Base-by-base conservation (phyloP, 768 basidiomycete genomes). In the Dendrothele bispora region DNA sequence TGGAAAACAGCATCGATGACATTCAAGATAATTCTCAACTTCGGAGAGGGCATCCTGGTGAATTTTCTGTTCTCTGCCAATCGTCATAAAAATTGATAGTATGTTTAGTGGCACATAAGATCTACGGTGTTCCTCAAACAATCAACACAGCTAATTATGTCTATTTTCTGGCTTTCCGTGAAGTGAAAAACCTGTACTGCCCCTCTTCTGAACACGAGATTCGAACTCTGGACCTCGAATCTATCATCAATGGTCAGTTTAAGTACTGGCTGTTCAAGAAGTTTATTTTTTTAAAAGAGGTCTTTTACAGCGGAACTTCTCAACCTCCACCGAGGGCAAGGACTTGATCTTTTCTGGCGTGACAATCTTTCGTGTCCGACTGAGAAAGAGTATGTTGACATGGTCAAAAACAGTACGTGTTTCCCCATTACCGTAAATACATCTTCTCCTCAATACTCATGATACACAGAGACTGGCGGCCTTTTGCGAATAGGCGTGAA, bases 61-160 rank as follows among this genome's bases (percentile, higher is more conserved):
- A 25, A 70, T 56, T 35, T 38, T 29, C 17, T 14, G 7, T 20
- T 15, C 22, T 27, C 20, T 27, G 26, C 7, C n/a, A n/a, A n/a
- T n/a, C n/a, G n/a, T 25, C 0, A 27, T 46, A n/a, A n/a, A 18
- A 22, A 32, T 25, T 30, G 15, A 44, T 39, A 17, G 48, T 1
- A 52, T 21, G n/a, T 46, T 17, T 30, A 86, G 95, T 95, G 21
- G 83, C 91, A 0, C 95, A 99, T 71, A 91, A 89, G 70, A 95
- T 99, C 55, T 99, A 95, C 57, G 95, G 95, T 2, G 70, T 97
- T 2, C 93, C 95, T 0, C 95, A 98, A 61, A 97, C 95, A 0
- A 93, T 99, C 69, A 99, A 99, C 62, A 84, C 88, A 0, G 95
- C 95, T 0, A 98, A 97, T 61, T 98, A 98, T 54, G 91, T 94